Base-by-base conservation (phyloP, 331 rosid genomes). In the Phaseolus coccineus region DNA sequence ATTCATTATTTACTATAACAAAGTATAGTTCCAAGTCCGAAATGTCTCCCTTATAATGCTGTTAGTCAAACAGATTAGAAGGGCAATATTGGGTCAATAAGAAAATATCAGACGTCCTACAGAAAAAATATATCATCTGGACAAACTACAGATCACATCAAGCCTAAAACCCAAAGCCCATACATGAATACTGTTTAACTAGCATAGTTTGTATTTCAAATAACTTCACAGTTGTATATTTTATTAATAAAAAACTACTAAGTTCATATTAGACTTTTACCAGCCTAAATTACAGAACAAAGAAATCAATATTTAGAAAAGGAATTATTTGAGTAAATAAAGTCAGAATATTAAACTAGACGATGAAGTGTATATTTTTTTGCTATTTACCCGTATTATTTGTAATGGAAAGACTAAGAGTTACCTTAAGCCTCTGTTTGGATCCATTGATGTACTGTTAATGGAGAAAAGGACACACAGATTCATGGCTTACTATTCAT, bases 1-100 rank as follows among this genome's bases (percentile, higher is more conserved):
- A 95, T 86, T 95, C 98, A 68, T 95, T 95, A 83, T 95, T 95
- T 83, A 95, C 77, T 39, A 95, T 91, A 71, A 95, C 98, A 73
- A 93, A 95, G 84, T 95, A 95, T 72, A 95, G 89, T 85, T 95
- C 99, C 55, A 95, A 87, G 39, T 85, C 94, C 15, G 96, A 87
- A 69, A 95, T 77, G 77, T 93, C 91, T 80, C 96, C 97, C 76
- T 87, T 79, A 79, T 73, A 93, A 86, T 84, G 99, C 99, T 95
- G 92, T 80, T 64, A 53, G 61, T 68, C 74, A 73, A 76, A 70
- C 25, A 79, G 63, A 84, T 44, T 55, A 24, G 30, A 71, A 2
- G 31, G 33, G 74, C 9, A 59, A 77, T 46, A 55, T 33, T 82
- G 57, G 72, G 48, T 44, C 28, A 42, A 24, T 61, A n/a, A 55